Conservation (phyloP, 2,329 filamentous ascomycete species). For the Onygenales sp. region DNA sequence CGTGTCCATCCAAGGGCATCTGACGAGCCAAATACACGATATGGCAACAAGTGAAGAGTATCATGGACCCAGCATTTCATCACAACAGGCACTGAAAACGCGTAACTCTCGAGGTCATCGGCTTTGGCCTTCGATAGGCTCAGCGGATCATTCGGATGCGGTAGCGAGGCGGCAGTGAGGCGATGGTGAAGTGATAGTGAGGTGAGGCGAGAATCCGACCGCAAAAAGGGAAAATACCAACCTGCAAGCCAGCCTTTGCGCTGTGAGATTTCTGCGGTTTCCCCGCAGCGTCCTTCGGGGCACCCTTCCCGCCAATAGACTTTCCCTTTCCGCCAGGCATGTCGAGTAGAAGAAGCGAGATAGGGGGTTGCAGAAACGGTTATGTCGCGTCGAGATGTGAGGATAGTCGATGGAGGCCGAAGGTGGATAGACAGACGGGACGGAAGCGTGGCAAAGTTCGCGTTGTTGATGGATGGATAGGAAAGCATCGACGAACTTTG, state of each 20-base stretch:
- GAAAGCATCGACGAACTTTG: constrained; percentile 17
- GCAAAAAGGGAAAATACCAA: constrained; percentile 42
- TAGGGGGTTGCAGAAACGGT: constrained; percentile 9
- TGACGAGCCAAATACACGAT: background rate
- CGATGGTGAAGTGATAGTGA: too few relatives aligned
- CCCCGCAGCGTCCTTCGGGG: constrained; percentile 70
- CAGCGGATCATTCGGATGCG: background rate
- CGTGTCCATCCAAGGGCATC: background rate
- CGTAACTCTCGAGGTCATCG: background rate
- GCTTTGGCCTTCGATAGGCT: background rate
- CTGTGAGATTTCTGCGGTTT: constrained; percentile 93
- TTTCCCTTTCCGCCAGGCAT: constrained; percentile 92
- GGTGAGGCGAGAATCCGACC: too few relatives aligned
- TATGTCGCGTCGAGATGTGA: constrained; percentile 19
- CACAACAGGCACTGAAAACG: background rate
- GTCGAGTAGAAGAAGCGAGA: constrained; percentile 17
- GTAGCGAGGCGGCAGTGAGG: background rate
- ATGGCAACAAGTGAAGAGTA: background rate
- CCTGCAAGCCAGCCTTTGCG: constrained; percentile 89
- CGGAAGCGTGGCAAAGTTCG: constrained; percentile 13
- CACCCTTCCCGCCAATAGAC: constrained; percentile 81
- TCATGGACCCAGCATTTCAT: background rate
- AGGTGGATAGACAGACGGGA: constrained; percentile 11
- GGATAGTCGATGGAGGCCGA: constrained; percentile 17
- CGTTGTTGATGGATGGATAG: constrained; percentile 34